These are phyloP conservation scores for Berberis vulgaris DNA, from an alignment of 164 flowering plant species.

Conservation along the genomic window DNA sequence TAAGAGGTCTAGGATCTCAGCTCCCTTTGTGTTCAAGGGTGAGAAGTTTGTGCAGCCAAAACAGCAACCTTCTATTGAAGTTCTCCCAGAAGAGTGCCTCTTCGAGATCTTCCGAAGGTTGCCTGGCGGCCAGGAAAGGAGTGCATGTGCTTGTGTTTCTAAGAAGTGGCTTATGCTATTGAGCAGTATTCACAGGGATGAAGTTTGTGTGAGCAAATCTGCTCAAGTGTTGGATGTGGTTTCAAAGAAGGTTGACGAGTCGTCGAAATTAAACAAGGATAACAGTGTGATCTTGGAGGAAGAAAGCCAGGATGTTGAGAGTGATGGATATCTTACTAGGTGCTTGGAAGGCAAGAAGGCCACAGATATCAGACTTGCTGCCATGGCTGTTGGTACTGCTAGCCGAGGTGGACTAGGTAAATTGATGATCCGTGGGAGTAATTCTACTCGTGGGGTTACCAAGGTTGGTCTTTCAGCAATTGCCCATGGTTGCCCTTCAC, in stretches of 20 bases:
- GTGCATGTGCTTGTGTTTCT: slow-evolving; percentile 61
- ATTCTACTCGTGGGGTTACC: slow-evolving; percentile 42
- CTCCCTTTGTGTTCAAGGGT: slow-evolving; percentile 25
- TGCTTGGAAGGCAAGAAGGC: slow-evolving; percentile 80
- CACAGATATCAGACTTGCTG: slow-evolving; percentile 74
- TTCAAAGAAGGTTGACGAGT: background rate
- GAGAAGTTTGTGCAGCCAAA: slow-evolving; percentile 23
- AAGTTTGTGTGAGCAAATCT: slow-evolving; percentile 19
- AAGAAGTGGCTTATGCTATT: slow-evolving; percentile 69
- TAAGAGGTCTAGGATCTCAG: slow-evolving; percentile 30
- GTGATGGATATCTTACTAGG: slow-evolving; percentile 58
- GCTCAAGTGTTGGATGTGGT: background rate
- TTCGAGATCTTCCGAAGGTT: slow-evolving; percentile 66
- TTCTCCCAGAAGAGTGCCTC: slow-evolving; percentile 73
- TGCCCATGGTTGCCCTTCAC: slow-evolving; percentile 67
- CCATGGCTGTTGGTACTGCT: slow-evolving; percentile 69
- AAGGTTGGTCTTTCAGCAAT: slow-evolving; percentile 56
- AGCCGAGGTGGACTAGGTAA: slow-evolving; percentile 74
- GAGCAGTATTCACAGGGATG: slow-evolving; percentile 38
- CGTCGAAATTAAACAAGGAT: slow-evolving; percentile 1
- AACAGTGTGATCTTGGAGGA: slow-evolving; percentile 9
- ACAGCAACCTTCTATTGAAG: slow-evolving; percentile 45
- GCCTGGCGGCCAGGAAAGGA: slow-evolving; percentile 43
- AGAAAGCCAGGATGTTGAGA: slow-evolving; percentile 14
- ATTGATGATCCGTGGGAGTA: slow-evolving; percentile 56